Conservation (phyloP, 345 rosid species). For the Capsella bursapastoris region DNA sequence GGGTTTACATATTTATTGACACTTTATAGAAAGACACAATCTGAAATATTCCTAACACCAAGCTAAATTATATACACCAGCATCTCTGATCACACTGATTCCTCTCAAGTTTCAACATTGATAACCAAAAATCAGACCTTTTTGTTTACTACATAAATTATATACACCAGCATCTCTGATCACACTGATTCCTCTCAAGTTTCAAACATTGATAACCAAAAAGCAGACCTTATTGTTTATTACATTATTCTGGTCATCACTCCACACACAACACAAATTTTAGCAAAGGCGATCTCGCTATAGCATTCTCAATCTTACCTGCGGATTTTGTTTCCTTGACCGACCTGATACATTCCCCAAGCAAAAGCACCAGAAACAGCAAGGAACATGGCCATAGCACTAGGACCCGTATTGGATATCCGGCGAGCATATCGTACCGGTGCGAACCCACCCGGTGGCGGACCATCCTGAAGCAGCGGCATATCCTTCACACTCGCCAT, state of each 20-base stretch:
- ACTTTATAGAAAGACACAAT: not conserved
- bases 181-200: not conserved
- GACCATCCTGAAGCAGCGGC: conserved; percentile 97
- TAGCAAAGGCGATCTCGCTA: conserved; percentile 2
- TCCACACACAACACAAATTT: not conserved
- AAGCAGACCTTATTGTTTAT: not conserved
- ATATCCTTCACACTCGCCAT: conserved; percentile 98
- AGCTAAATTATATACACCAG: not conserved
- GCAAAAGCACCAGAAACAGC: conserved; percentile 83
- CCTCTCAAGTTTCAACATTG: not conserved
- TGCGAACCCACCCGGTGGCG: conserved; percentile 96
- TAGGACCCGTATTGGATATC: conserved; percentile 93
- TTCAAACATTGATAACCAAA: not conserved
- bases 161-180: not conserved
- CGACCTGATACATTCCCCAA: conserved; percentile 99
- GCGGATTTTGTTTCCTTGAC: conserved; percentile 94
- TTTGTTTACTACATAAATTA: not conserved
- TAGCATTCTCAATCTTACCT: conserved; percentile 51
- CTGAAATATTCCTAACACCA: conserved; percentile 1
- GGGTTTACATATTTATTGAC: not conserved
- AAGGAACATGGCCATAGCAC: conserved; percentile 89
- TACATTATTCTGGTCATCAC: conserved; percentile 10
- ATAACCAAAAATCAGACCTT: not conserved
- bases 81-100: not conserved
- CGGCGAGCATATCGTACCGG: conserved; percentile 95